These are phyloP conservation scores for Chytriomyces hyalinus DNA, from an alignment of 192 early-diverging fungal species.

Conservation along the genomic window DNA sequence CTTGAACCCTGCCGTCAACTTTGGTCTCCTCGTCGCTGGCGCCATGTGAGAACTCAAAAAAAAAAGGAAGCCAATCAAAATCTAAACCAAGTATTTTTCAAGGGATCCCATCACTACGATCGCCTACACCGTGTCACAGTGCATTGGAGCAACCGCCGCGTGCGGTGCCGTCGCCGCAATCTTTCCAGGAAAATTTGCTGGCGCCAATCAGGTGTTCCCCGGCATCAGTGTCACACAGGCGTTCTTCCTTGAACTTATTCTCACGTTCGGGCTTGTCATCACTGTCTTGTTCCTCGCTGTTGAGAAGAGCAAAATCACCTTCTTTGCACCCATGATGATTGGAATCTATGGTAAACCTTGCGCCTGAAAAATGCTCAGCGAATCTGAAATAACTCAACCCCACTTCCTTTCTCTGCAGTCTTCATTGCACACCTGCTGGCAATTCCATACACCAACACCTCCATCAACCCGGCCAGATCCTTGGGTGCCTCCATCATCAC, in stretches of 20 bases:
- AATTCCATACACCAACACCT: constrained; percentile 53
- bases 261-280: constrained; percentile 48
- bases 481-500: constrained; percentile 59
- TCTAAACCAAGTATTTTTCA: no score
- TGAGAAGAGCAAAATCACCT: constrained; percentile 45
- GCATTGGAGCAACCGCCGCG: constrained; percentile 63
- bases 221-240: constrained; percentile 29
- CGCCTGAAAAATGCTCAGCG: no score
- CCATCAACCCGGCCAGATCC: constrained; percentile 72
- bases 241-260: constrained; percentile 49
- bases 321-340: constrained; percentile 49
- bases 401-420: constrained; percentile 24
- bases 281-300: constrained; percentile 52
- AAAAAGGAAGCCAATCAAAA: constrained; percentile 37
- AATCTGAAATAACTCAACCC: neutral
- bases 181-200: constrained; percentile 36
- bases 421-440: constrained; percentile 48
- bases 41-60: constrained; percentile 25
- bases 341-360: constrained; percentile 43
- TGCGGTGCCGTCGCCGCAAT: constrained; percentile 36
- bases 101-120: constrained; percentile 26
- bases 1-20: constrained; percentile 70
- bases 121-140: constrained; percentile 62
- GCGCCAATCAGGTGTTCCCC: constrained; percentile 34
- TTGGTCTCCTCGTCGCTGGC: constrained; percentile 61